Evolutionary conservation across 2,329 filamentous ascomycete genomes (phyloP), one percentile per base, ranked within the genome.

Genomic region (Clonostachys sp.): DNA sequence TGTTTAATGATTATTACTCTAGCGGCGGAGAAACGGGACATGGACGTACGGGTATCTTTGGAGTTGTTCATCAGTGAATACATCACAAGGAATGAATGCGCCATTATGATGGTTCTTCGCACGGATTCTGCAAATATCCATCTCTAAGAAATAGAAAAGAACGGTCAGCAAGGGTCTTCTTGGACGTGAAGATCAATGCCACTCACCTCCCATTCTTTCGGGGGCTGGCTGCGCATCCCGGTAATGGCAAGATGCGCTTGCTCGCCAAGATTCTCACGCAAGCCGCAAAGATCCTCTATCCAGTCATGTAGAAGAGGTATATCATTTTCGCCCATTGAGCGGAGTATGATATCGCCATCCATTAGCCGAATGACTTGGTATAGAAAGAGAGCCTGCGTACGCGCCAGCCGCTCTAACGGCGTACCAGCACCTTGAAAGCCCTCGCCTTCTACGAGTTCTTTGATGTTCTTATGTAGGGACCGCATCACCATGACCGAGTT

Each of bases 351-450:
- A 53, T 77, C 70, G 12, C 71, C 72, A 53, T 78, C 75, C 47
- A 77, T 77, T 24, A 80, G 59, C 13, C 70, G 61, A 47, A 80
- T 74, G 34, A 71, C 68, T 42, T 75, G 68, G 55, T 78, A 79
- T 1, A 76, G 59, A 4, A 78, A 50, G 3, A 80, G 65, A 2
- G 76, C 68, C 12, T 80, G 74, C 0, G 68, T 66, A 34, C 71
- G 66, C 0, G 73, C 70, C 5, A 78, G 61, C 12, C 53, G 56
- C 7, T 63, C 60, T 4, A 53, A 33, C 5, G 59, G 50, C 2
- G 52, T 57, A 10, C 55, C 40, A 16, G 46, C 38, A n/a, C 7
- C 14, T 8, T 39, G 36, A 30, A 30, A 30, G 4, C 36, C 14
- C 12, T 39, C 36, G 12, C 36, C 36, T 8, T 39, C 36, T 8